phyloP scores from a whole-genome alignment of 225 moss, liverwort and hornwort genomes.

The Antitrichia curtipendula region DNA sequence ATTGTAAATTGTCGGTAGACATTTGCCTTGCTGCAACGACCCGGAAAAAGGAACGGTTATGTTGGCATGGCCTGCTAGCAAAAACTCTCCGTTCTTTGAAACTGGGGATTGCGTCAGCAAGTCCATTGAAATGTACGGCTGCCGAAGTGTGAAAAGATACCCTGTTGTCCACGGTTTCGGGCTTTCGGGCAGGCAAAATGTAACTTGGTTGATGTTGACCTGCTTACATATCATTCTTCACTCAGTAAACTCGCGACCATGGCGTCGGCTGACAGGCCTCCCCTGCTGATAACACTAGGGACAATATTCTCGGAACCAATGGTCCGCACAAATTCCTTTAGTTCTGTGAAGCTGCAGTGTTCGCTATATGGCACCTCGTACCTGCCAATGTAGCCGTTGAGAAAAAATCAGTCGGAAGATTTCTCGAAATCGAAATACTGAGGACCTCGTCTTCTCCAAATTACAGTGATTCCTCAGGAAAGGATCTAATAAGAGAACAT shows the following conservation, averaged over 20 bases:
- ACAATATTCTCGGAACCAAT: slow-evolving; percentile 55
- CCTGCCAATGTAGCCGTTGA: slow-evolving; percentile 22
- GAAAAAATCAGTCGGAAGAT: background rate
- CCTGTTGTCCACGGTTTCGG: background rate
- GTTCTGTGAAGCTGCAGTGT: slow-evolving; percentile 79
- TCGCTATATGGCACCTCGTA: slow-evolving; percentile 99
- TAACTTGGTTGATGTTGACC: background rate
- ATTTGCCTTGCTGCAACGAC: background rate
- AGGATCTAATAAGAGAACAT: background rate
- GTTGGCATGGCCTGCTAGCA: background rate
- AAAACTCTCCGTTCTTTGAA: background rate
- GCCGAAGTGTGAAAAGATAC: background rate
- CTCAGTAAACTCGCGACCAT: slow-evolving; percentile 70
- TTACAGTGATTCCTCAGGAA: background rate
- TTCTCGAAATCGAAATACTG: background rate
- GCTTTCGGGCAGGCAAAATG: background rate
- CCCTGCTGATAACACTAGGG: slow-evolving; percentile 50
- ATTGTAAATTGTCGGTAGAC: background rate
- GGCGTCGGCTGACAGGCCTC: slow-evolving; percentile 38
- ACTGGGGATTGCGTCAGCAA: background rate
- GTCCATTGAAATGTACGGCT: background rate
- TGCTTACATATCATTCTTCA: slow-evolving; percentile 8
- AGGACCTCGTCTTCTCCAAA: background rate
- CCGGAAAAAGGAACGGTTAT: background rate
- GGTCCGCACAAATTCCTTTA: slow-evolving; percentile 60